Conservation (phyloP, 805 yeast genomes). For the Metschnikowia kunwiensis region DNA sequence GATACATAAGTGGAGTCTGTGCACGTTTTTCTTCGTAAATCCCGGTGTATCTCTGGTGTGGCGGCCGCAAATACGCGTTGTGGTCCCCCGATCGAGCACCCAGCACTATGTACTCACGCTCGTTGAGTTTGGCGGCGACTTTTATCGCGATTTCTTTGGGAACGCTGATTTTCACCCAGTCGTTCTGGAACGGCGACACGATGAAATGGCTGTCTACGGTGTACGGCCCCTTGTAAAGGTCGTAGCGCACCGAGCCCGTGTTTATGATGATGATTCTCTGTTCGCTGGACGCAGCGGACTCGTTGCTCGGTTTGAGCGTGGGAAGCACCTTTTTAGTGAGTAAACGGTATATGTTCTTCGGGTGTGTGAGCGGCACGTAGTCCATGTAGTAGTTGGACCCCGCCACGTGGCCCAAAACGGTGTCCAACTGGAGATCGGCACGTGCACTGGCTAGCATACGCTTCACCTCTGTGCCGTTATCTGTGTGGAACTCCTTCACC, state of each 20-base stretch:
- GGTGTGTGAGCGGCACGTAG: conserved; percentile 53
- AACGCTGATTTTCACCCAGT: conserved; percentile 66
- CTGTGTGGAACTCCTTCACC: conserved; percentile 47
- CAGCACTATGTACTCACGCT: conserved; percentile 43
- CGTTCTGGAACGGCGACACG: conserved; percentile 80
- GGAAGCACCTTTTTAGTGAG: conserved; percentile 58
- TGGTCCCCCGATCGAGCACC: not conserved
- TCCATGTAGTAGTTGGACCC: conserved; percentile 57
- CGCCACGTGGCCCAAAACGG: conserved; percentile 63
- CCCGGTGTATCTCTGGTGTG: conserved; percentile 10
- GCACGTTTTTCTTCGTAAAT: not conserved
- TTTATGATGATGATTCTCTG: conserved; percentile 60
- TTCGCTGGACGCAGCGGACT: conserved; percentile 7
- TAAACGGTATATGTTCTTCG: conserved; percentile 55
- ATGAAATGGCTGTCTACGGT: conserved; percentile 77
- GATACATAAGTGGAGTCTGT: conserved; percentile 7
- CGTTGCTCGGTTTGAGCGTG: conserved; percentile 29
- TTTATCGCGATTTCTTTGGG: conserved; percentile 56
- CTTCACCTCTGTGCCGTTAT: conserved; percentile 48
- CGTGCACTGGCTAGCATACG: conserved; percentile 44
- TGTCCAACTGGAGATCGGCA: conserved; percentile 49
- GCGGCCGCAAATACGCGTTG: conserved; percentile 11
- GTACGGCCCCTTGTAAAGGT: conserved; percentile 78
- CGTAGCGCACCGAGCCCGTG: conserved; percentile 87
- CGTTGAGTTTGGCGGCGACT: conserved; percentile 57